Evolutionary conservation across 2,329 filamentous ascomycete species (phyloP).

Genomic region (Elsinoe necatrix): DNA sequence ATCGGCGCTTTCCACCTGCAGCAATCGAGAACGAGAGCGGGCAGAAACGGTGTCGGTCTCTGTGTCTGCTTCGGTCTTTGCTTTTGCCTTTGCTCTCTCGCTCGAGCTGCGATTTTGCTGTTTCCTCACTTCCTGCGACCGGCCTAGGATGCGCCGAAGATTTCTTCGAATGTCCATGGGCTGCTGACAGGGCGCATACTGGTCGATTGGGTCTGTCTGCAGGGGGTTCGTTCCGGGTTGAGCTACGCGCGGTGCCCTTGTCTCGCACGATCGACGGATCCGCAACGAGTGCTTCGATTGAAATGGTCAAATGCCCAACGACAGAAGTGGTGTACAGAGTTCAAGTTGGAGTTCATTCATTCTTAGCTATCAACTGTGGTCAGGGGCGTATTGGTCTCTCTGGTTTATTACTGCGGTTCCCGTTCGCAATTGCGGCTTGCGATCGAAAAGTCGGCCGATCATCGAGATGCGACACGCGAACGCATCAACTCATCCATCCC

Average conservation of each 20-base stretch:
- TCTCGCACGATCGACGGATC: constrained; percentile 11
- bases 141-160: constrained; percentile 9
- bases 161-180: constrained; percentile 12
- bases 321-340: not conserved
- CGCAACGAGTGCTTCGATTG: not conserved
- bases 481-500: constrained; percentile 10
- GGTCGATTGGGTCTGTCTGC: not conserved
- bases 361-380: not conserved
- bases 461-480: constrained; percentile 11
- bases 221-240: not conserved
- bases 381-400: not conserved
- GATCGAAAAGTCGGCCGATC: constrained; percentile 11
- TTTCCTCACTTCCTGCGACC: not conserved
- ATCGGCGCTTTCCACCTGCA: constrained; percentile 12
- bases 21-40: constrained; percentile 6
- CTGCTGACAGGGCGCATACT: not conserved
- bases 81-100: not conserved
- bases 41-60: constrained; percentile 10
- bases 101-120: not conserved
- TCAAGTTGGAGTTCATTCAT: not conserved
- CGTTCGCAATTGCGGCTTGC: not conserved
- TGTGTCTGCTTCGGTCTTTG: constrained; percentile 5
- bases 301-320: not conserved
- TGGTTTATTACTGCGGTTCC: not conserved
- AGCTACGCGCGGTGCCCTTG: not conserved